phyloP scores from a whole-genome alignment of 2,329 filamentous ascomycete species.

The Fusarium denticulatum region DNA sequence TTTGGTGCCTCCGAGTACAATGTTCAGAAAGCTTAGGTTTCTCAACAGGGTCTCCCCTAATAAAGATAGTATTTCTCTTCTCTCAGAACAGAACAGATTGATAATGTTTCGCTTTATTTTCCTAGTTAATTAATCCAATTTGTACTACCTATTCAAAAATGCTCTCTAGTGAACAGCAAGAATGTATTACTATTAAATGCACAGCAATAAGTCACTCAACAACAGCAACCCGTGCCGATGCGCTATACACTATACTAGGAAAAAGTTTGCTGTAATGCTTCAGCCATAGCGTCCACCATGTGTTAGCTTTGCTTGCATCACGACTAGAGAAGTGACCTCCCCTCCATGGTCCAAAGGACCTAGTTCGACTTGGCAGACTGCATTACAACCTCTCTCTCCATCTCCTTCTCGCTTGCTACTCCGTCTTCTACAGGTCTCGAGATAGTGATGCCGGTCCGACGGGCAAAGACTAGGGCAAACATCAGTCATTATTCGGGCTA shows the following conservation, averaged over 20 bases:
- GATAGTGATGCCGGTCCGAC: not conserved
- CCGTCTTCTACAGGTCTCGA: not conserved
- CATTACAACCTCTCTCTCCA: not conserved
- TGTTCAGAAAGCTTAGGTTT: not conserved
- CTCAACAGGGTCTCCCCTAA: rapidly evolving
- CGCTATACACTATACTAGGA: not conserved
- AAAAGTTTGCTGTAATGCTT: not conserved
- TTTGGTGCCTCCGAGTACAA: constrained; percentile 12
- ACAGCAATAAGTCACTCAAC: not conserved
- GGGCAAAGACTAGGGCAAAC: not conserved
- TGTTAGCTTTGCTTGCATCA: not conserved
- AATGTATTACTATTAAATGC: rapidly evolving
- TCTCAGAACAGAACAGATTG: not conserved
- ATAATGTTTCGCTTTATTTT: not conserved
- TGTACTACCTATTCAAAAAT: not conserved
- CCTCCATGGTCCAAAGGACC: not conserved
- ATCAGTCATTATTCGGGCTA: not conserved
- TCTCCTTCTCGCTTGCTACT: not conserved
- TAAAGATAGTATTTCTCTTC: not conserved
- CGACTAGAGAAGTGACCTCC: no score
- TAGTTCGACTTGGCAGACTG: not conserved
- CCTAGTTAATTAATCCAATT: not conserved
- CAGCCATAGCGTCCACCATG: not conserved
- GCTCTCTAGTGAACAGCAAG: not conserved
- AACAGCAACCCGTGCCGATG: no score